These are phyloP conservation scores for Candolleomyces aberdarensis DNA, from an alignment of 768 basidiomycete species.

Conservation along the genomic window DNA sequence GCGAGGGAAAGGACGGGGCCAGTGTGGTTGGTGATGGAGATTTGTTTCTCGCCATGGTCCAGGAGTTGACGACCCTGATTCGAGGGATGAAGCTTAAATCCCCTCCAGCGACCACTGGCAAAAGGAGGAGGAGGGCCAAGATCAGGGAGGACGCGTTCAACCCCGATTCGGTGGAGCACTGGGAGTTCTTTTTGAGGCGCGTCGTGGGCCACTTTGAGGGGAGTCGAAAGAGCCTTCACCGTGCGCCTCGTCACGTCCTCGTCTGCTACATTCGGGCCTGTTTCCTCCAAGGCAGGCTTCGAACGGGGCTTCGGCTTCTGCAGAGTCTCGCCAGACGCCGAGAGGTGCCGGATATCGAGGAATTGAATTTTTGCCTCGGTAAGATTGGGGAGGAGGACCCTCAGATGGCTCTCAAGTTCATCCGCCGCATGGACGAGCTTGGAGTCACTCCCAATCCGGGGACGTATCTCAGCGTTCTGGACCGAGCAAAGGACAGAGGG, in stretches of 20 bases:
- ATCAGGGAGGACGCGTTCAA: background rate
- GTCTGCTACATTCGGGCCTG: constrained; percentile 62
- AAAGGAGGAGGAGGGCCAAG: background rate
- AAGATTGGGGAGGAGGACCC: constrained; percentile 51
- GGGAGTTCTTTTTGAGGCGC: constrained; percentile 18
- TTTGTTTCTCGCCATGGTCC: constrained; percentile 48
- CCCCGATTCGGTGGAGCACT: background rate
- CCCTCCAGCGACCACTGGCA: background rate
- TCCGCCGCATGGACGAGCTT: constrained; percentile 3
- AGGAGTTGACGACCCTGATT: constrained; percentile 36
- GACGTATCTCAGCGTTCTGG: background rate
- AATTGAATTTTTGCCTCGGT: constrained; percentile 61
- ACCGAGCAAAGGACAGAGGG: background rate
- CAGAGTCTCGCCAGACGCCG: constrained; percentile 41
- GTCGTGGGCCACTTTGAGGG: constrained; percentile 43
- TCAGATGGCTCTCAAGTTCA: constrained; percentile 29
- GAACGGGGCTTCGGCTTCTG: constrained; percentile 47
- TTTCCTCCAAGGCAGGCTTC: constrained; percentile 50
- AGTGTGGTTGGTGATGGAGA: constrained; percentile 43
- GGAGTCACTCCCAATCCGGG: background rate
- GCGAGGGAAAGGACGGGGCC: constrained; percentile 36
- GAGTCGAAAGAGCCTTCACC: constrained; percentile 42
- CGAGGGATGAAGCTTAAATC: constrained; percentile 16
- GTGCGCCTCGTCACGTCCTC: constrained; percentile 47
- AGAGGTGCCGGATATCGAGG: constrained; percentile 58